Base-by-base conservation (phyloP, 768 basidiomycete genomes). In the Chalciporus pseudorubinellus region DNA sequence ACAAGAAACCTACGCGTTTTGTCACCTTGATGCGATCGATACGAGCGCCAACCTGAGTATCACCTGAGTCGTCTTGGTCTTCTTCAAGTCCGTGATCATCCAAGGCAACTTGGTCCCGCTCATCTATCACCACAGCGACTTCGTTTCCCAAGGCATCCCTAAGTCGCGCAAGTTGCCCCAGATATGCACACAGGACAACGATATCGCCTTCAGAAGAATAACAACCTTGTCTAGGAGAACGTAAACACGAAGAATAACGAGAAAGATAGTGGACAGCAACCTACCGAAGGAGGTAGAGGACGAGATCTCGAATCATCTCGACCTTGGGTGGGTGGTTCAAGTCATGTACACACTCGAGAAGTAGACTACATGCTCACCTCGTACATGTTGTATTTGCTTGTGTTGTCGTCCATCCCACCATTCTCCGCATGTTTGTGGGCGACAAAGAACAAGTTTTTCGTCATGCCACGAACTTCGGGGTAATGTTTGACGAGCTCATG, bases 41-140 rank as follows among this genome's bases (percentile, higher is more conserved):
- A 5, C 44, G 46, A 2, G 26, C 50, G 3, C 48, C 46, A 10
- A 52, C 21, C 19, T 62, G 38, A 20, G 59, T 58, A n/a, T 68
- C 61, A 0, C 55, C 50, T 12, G 50, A 60, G 6, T 75, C 76
- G 1, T 74, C 75, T 4, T 64, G 61, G 8, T 68, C 68, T 11
- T 64, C 67, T 48, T 82, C n/a, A n/a, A n/a, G n/a, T n/a, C n/a
- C 83, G 34, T 75, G 74, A 50, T 79, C 76, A 0, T 73, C 79
- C 1, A 90, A 74, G n/a, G 76, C 76, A 3, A 74, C 77, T 59
- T 83, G 75, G 57, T 90, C 88, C 13, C 81, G 73, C 44, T 88
- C 87, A 48, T 89, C 87, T 28, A 90, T 78, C 19, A 83, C 69
- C 3, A 88, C 78, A 0, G 83, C 77, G 24, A 91, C 76, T 49